Base-by-base conservation (phyloP, 139 green algal genomes). In the Chlamydomonas sp. region DNA sequence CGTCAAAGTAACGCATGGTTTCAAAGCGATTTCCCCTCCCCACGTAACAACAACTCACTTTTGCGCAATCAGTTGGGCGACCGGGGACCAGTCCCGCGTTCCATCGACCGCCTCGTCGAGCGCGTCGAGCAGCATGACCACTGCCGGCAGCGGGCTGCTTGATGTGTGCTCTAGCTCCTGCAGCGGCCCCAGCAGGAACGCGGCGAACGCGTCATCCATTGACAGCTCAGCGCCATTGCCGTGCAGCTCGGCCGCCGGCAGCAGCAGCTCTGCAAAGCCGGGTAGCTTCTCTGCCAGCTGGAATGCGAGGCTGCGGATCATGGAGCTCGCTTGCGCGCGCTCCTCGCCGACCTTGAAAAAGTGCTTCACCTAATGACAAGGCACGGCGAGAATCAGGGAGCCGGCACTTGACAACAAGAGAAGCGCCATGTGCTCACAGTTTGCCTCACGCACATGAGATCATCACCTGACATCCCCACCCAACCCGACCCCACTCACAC, bases 301-400 rank as follows among this genome's bases (percentile, higher is more conserved):
- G 20, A 54, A 54, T 20, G 43, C 43, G 43, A 54, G 43, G 43
- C 43, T 54, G 43, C 13, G 43, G 13, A 54, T 20, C 43, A 54
- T 54, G 16, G 43, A 54, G 43, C 16, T 54, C 16, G 43, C 43
- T 20, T 54, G 43, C 16, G 43, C 43, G 13, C 43, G 13, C 43
- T 54, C 20, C 20, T 54, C 43, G 43, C 43, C 43, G 16, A 54
- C 43, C 43, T 54, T 54, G 43, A 54, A 54, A 54, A 54, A 54
- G 43, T 54, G 43, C 43, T 54, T 54, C 16, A 54, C 43, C 43
- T 54, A 20, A n/a, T n/a, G n/a, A n/a, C n/a, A n/a, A n/a, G n/a
- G n/a, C n/a, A n/a, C n/a, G n/a, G n/a, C n/a, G n/a, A n/a, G n/a
- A n/a, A n/a, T n/a, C n/a, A n/a, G n/a, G n/a, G n/a, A n/a, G n/a